These are phyloP conservation scores for Rhizopogon vinicolor DNA, from an alignment of 768 basidiomycete species.

Conservation along the genomic window DNA sequence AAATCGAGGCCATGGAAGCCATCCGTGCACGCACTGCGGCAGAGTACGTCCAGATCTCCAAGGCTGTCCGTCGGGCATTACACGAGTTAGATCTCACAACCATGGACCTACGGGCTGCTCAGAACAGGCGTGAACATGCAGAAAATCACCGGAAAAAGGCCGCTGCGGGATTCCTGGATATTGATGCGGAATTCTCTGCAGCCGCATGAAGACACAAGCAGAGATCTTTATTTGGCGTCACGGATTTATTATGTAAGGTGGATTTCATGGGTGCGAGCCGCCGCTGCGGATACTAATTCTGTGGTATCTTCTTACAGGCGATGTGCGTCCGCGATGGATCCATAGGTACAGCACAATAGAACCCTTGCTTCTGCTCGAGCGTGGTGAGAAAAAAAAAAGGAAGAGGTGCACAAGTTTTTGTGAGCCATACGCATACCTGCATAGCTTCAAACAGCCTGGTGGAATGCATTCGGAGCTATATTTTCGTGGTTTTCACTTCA, in stretches of 20 bases:
- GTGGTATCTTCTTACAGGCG: slow-evolving; percentile 63
- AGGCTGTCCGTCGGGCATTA: slow-evolving; percentile 43
- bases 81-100: slow-evolving; percentile 58
- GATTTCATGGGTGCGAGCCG: not conserved
- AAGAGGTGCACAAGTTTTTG: not conserved
- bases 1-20: slow-evolving; percentile 30
- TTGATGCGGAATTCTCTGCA: slow-evolving; percentile 33
- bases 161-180: slow-evolving; percentile 54
- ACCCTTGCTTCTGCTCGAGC: slow-evolving; percentile 47
- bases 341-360: slow-evolving; percentile 65
- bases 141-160: slow-evolving; percentile 60
- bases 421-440: slow-evolving; percentile 44
- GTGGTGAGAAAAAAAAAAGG: slow-evolving; percentile 2
- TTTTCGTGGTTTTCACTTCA: slow-evolving; percentile 5
- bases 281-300: slow-evolving; percentile 14
- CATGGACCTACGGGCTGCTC: slow-evolving; percentile 56
- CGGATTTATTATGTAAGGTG: not conserved
- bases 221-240: not conserved
- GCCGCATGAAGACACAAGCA: no score
- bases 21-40: slow-evolving; percentile 36
- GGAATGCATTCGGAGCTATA: slow-evolving; percentile 58
- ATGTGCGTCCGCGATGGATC: slow-evolving; percentile 64
- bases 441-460: slow-evolving; percentile 64
- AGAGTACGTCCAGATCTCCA: slow-evolving; percentile 36
- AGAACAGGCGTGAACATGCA: slow-evolving; percentile 53